Base-by-base conservation (phyloP, 1,284 basidiomycete species). In the Ceratobasidium sp. region DNA sequence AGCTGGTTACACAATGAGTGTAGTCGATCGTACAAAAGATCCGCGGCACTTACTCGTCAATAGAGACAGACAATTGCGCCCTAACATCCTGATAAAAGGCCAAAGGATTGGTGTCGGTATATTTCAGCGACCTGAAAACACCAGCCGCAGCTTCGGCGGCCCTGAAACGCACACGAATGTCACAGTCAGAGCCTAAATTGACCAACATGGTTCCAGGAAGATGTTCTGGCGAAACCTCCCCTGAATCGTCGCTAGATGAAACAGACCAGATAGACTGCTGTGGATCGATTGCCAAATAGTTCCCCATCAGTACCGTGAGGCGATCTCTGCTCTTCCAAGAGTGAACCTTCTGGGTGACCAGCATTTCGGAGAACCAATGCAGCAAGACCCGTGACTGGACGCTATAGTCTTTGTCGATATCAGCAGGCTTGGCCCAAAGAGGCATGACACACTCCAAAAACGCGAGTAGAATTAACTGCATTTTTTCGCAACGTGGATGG, bases 111-210 rank as follows among this genome's bases (percentile, higher is more conserved):
- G 69, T 61, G 11, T 72, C 58, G 2, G 58, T 72, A 42, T 61
- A 14, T 36, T 61, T 72, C 49, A 62, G n/a, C 8, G 56, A 72
- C 46, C 69, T 77, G 76, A 92, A 89, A 23, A 94, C 79, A 3
- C 82, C 82, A 2, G 92, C 87, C 36, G 86, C 87, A 6, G 88
- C 83, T 2, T 85, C 81, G 1, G 92, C 89, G 0, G 86, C 86
- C 25, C 92, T 88, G 76, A 94, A 91, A 6, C 96, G 89, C 40
- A 97, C 89, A 28, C 95, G 87, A n/a, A 92, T 87, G 79, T 98
- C 96, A 54, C 81, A 79, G 79, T 98, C 96, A 21, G 79, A 77
- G 28, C 85, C 83, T 73, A 92, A 78, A 16, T 77, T 78, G 7
- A 84, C 85, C 44, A 94, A 81, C 59, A 91, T 78, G 28, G 73